phyloP scores from a whole-genome alignment of 192 early-diverging fungal genomes.

The Tieghemiomyces parasiticus region DNA sequence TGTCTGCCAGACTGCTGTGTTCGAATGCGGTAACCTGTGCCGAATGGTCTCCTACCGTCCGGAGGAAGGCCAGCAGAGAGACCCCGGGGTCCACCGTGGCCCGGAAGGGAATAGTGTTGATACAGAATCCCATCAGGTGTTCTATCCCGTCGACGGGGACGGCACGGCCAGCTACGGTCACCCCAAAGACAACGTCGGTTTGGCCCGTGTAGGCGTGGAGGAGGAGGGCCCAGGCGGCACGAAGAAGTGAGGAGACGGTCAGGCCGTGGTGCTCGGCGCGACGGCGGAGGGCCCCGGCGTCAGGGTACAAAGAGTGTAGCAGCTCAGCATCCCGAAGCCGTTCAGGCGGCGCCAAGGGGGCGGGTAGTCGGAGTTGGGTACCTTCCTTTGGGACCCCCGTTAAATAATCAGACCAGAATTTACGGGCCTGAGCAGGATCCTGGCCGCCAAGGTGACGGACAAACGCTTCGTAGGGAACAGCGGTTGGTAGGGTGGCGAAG shows the following conservation, averaged over 20 bases:
- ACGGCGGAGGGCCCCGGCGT: neutral
- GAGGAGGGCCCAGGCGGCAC: slow-evolving; percentile 3
- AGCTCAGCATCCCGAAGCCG: neutral
- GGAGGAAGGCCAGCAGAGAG: neutral
- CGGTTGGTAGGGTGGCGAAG: neutral
- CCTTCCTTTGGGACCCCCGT: too few relatives aligned
- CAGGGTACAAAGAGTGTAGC: neutral
- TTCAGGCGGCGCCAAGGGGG: too few relatives aligned
- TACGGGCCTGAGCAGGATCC: neutral
- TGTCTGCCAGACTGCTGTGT: neutral
- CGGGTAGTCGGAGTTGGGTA: neutral
- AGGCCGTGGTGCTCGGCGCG: neutral
- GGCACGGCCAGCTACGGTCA: neutral
- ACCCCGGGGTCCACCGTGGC: neutral
- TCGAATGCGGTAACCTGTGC: neutral
- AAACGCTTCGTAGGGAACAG: neutral
- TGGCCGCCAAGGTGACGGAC: neutral
- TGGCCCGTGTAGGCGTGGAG: slow-evolving; percentile 2
- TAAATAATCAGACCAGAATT: neutral
- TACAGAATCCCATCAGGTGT: slow-evolving; percentile 1
- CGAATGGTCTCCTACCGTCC: neutral
- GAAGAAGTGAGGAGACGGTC: neutral
- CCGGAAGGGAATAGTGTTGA: slow-evolving; percentile 4
- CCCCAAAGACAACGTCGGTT: slow-evolving; percentile 3
- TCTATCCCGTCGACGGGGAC: neutral